Evolutionary conservation across 1,284 basidiomycete genomes (phyloP), one percentile per base, ranked within the genome.

Genomic region (Ustilago sp.): DNA sequence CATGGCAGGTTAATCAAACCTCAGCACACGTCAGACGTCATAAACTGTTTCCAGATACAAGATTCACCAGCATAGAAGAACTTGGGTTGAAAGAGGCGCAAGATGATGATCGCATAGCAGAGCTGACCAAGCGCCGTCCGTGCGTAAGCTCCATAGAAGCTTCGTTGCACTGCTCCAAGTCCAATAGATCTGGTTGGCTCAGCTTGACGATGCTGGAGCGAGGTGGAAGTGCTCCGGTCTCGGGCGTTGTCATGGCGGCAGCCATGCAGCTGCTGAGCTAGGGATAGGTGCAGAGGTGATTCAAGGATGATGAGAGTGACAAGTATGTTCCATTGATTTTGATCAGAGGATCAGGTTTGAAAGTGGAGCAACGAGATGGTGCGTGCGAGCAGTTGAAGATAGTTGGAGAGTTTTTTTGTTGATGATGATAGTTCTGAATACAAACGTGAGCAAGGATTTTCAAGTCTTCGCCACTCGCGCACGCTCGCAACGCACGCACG

Each of bases 81-180:
- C 32, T 59, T 63, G 38, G 60, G 53, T 43, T 82, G 80, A 35
- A 94, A 94, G 17, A 94, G 89, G 58, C 92, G 90, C 4, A 94
- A 87, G 62, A 94, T 89, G 0, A 92, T 90, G 64, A 93, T 86
- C 6, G 92, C 89, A 81, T 92, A 93, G 0, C 92, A 91, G 2
- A 94, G 88, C 77, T 90, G 90, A 19, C 90, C 90, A 9, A 94
- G 88, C 0, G 92, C 92, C 0, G 91, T 92, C 34, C 93, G 90
- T 36, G 89, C 89, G 83, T 94, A 94, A 31, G 93, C 93, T 23
- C 93, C 93, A 68, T 93, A 89, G 80, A 93, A 93, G 0, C 93
- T 94, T 51, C 93, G 88, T 77, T 92, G 91, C 35, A 92, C 89
- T 0, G 93, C 93, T 23, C 93, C 89, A 28, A 86, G 83, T 94